Evolutionary conservation across 176 grass and related monocot genomes (phyloP), one percentile per base, ranked within the genome.

Genomic region (Triticum urartu): DNA sequence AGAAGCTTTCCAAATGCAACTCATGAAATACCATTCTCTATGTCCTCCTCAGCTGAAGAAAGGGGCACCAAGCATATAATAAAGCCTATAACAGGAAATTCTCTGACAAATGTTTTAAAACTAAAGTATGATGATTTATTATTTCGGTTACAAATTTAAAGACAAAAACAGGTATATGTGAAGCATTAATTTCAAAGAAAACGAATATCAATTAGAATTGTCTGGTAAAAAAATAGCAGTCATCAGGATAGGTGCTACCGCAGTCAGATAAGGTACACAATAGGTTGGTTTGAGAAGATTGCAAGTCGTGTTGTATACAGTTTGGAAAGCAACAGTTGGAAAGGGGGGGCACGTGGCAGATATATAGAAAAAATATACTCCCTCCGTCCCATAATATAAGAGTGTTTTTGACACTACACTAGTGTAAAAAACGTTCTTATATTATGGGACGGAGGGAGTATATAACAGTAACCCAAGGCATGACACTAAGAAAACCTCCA

Each of bases 61-160:
- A 40, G 15, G n/a, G 66, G 38, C 30, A 58, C 62, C 50, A 78
- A 50, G 1, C 72, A 76, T 66, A 17, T 56, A 69, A 69, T 30
- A 47, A 30, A 75, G 7, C 72, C 13, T 50, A 75, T 18, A 77
- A 75, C 10, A 75, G 18, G 25, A 6, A 15, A 20, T 45, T 40
- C 18, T 50, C 71, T 84, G 26, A 65, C 12, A 81, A 52, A 47
- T 45, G 75, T 5, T 65, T 4, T 75, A 30, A 12, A 75, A 75
- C 3, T 30, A 30, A 17, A 73, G 40, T 25, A 73, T 2, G 5
- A 9, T 71, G 39, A 71, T 26, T 56, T 28, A 72, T 26, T n/a
- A 72, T 61, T 83, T 83, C 72, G 25, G 50, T 30, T 40, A 30
- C n/a, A 40, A 83, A 72, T 83, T 72, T 42, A 61, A 50, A 61